Conservation (phyloP, 495 filamentous ascomycete species). For the Daldinia decipiens region DNA sequence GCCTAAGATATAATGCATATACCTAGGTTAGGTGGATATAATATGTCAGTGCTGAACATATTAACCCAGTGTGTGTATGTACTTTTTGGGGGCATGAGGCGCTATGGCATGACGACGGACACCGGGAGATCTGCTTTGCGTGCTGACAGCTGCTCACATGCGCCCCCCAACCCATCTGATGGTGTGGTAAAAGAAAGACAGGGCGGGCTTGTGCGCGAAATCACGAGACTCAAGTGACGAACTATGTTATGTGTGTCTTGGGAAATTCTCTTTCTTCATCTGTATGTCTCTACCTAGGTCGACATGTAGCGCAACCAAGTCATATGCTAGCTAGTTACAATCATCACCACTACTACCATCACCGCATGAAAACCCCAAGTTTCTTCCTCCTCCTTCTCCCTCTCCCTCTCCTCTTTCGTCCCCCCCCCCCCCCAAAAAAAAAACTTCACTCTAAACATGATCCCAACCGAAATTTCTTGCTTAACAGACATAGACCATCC, state of each 20-base stretch:
- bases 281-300: constrained; percentile 38
- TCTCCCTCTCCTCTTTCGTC: neutral
- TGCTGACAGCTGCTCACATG: constrained; percentile 47
- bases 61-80: constrained; percentile 15
- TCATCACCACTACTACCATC: constrained; percentile 5
- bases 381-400: constrained; percentile 6
- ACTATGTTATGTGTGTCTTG: constrained; percentile 20
- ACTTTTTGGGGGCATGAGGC: constrained; percentile 26
- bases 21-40: constrained; percentile 17
- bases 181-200: constrained; percentile 32
- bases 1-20: neutral
- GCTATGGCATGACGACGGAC: constrained; percentile 43
- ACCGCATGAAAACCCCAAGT: constrained; percentile 1
- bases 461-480: constrained; percentile 22
- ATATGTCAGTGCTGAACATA: constrained; percentile 20
- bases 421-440: neutral
- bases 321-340: constrained; percentile 37
- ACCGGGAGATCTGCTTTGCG: constrained; percentile 45
- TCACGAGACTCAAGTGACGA: constrained; percentile 44
- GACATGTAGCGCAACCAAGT: constrained; percentile 30
- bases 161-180: constrained; percentile 24
- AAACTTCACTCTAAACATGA: constrained; percentile 14
- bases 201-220: constrained; percentile 23
- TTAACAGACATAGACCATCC: constrained; percentile 32
- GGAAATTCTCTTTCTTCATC: constrained; percentile 24